These are phyloP conservation scores for Cercis canadensis DNA, from an alignment of 306 rosid genomes.

Conservation along the genomic window DNA sequence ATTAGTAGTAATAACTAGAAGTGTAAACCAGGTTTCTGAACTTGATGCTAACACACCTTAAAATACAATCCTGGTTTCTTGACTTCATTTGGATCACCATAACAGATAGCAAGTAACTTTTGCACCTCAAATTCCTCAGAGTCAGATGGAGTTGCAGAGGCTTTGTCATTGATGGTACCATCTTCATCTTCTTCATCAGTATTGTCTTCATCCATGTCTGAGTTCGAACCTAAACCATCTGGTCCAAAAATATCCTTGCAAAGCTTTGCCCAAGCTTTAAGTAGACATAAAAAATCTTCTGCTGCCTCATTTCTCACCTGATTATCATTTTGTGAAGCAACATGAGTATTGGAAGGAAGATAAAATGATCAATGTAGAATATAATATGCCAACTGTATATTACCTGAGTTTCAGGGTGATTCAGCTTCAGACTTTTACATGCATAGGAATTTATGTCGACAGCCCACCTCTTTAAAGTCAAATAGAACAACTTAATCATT, in stretches of 20 bases:
- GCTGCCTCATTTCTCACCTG: slow-evolving; percentile 56
- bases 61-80: slow-evolving; percentile 44
- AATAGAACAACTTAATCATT: slow-evolving; percentile 18
- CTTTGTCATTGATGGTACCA: neutral
- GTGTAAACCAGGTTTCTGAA: no score
- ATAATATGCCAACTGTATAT: neutral
- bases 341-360: neutral
- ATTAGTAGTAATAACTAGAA: neutral
- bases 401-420: slow-evolving; percentile 57
- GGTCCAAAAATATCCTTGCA: slow-evolving; percentile 36
- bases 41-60: slow-evolving; percentile 43
- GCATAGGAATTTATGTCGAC: slow-evolving; percentile 46
- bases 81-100: slow-evolving; percentile 45
- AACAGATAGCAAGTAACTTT: slow-evolving; percentile 45
- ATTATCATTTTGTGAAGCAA: neutral
- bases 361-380: neutral
- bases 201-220: slow-evolving; percentile 3
- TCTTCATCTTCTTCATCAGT: slow-evolving; percentile 17
- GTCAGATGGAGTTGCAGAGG: slow-evolving; percentile 27
- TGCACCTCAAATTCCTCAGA: slow-evolving; percentile 53
- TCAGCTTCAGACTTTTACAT: slow-evolving; percentile 46
- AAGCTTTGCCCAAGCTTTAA: slow-evolving; percentile 51
- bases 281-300: slow-evolving; percentile 40
- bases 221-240: slow-evolving; percentile 17
- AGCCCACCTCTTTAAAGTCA: slow-evolving; percentile 51